A percentile compares a stretch with the other conserved stretches of the same genome.
Evolutionary conservation across 2,329 filamentous ascomycete species (phyloP).

Genomic region (Phyllosticta citrichinensis): DNA sequence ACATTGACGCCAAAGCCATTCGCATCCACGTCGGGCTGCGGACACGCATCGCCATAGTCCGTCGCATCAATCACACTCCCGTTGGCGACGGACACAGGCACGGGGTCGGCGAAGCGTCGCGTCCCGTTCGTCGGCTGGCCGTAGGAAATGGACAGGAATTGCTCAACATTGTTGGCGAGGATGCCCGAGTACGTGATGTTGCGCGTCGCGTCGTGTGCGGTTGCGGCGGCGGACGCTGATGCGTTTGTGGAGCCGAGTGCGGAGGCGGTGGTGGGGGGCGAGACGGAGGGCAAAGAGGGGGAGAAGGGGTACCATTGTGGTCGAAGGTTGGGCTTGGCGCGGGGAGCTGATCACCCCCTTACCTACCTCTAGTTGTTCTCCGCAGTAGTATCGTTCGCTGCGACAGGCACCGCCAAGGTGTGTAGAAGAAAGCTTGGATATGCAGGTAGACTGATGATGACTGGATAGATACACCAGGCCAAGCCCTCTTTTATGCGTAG

Average conservation of each 20-base stretch:
- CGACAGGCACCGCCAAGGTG: no score
- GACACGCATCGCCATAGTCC: conserved; percentile 35
- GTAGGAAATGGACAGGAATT: conserved; percentile 40
- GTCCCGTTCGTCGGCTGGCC: conserved; percentile 37
- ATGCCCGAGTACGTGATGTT: conserved; percentile 36
- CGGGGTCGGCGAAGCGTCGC: conserved; percentile 39
- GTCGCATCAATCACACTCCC: conserved; percentile 31
- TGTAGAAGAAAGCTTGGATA: no score
- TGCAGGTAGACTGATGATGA: no score
- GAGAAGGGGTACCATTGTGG: background rate
- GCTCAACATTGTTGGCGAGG: conserved; percentile 35
- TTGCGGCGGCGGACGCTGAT: background rate
- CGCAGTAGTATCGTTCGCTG: no score
- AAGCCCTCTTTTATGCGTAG: no score
- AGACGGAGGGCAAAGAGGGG: background rate
- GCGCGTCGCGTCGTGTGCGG: background rate
- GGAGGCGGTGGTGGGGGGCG: background rate
- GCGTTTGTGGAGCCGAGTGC: background rate
- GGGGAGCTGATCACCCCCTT: background rate
- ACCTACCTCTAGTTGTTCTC: background rate
- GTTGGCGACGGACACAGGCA: conserved; percentile 17
- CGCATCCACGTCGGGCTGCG: conserved; percentile 29
- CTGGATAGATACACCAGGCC: no score
- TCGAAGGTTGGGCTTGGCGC: background rate
- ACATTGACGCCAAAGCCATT: conserved; percentile 25